Evolutionary conservation across 352 stramenopile species (phyloP).

Genomic region (Globisporangium okanoganense): DNA sequence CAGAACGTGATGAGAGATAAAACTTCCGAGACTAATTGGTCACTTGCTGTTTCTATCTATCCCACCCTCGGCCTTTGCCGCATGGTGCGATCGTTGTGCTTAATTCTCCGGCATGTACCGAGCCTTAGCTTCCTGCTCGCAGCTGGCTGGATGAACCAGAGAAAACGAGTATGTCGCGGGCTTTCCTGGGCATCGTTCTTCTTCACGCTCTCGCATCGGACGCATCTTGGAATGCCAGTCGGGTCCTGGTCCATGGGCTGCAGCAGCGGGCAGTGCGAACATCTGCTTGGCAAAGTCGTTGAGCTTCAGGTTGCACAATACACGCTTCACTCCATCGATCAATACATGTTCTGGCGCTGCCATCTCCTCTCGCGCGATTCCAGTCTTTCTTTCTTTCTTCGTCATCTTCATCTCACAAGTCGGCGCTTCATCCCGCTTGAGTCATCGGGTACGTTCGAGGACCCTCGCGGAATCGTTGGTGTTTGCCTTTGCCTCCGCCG

Average conservation of each 20-base stretch:
- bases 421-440: constrained; percentile 8
- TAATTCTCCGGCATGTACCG: too few species aligned
- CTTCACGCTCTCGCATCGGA: too few species aligned
- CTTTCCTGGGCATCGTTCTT: too few species aligned
- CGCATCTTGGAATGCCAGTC: too few species aligned
- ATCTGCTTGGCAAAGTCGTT: too few species aligned
- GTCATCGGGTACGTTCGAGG: constrained; percentile 14
- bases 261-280: too few species aligned
- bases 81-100: neutral
- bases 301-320: neutral
- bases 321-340: neutral
- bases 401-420: neutral
- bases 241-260: too few species aligned
- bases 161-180: too few species aligned
- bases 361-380: neutral
- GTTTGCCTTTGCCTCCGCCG: constrained; percentile 35
- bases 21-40: too few species aligned
- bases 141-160: too few species aligned
- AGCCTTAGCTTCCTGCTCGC: too few species aligned
- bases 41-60: neutral
- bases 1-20: neutral
- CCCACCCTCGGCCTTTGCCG: neutral
- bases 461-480: constrained; percentile 24
- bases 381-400: neutral
- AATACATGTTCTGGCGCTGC: neutral